Evolutionary conservation across 1,139 yeast genomes (phyloP).

Genomic region (Suhomyces terraborum): DNA sequence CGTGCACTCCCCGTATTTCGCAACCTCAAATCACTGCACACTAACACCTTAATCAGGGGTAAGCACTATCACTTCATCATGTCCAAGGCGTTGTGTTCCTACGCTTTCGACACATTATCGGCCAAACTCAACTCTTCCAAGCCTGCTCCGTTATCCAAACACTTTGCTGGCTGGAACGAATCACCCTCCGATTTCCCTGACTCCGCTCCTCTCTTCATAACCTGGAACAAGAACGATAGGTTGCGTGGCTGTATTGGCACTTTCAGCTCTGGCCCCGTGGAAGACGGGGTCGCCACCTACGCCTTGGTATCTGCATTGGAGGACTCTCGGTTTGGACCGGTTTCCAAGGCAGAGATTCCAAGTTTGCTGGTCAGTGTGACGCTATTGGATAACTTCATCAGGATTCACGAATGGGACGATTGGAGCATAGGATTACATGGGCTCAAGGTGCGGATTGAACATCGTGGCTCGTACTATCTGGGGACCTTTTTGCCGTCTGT

Average conservation of each 20-base stretch:
- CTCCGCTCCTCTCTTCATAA: constrained; percentile 67
- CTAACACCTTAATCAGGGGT: constrained; percentile 1
- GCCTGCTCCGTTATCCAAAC: constrained; percentile 21
- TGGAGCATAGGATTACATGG: constrained; percentile 91
- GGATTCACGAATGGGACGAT: constrained; percentile 52
- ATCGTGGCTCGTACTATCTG: constrained; percentile 40
- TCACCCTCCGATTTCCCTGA: constrained; percentile 43
- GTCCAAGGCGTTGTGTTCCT: constrained; percentile 40
- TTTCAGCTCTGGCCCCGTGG: constrained; percentile 51
- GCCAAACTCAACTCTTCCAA: constrained; percentile 15
- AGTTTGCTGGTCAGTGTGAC: constrained; percentile 58
- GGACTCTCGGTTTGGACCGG: constrained; percentile 77
- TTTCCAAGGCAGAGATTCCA: constrained; percentile 55
- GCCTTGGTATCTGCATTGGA: constrained; percentile 69
- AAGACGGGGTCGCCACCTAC: constrained; percentile 61
- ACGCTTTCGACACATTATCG: constrained; percentile 41
- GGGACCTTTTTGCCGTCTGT: constrained; percentile 93
- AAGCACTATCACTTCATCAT: constrained; percentile 13
- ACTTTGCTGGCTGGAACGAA: constrained; percentile 22
- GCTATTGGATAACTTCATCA: constrained; percentile 60
- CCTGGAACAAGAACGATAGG: constrained; percentile 67
- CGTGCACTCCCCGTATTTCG: too few relatives aligned
- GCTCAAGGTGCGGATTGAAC: constrained; percentile 55
- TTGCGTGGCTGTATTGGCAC: constrained; percentile 96
- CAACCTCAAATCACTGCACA: too few relatives aligned